phyloP scores from a whole-genome alignment of 2,329 filamentous ascomycete genomes.

The Daldinia sp. region DNA sequence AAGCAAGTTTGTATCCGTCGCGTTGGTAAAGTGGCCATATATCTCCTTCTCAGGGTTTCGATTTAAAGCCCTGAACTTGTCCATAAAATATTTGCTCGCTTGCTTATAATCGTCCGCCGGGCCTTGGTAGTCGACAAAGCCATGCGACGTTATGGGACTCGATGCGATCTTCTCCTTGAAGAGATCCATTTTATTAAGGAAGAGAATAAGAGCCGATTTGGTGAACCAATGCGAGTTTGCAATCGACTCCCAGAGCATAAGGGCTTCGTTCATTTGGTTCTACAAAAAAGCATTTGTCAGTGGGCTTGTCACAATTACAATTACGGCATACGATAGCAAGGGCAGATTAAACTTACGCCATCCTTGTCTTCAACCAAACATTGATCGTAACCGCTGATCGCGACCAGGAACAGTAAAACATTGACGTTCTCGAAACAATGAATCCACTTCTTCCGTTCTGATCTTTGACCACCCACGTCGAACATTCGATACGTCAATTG shows the following conservation, averaged over 20 bases:
- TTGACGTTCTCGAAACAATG: constrained; percentile 96
- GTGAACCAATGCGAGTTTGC: constrained; percentile 89
- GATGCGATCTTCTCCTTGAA: constrained; percentile 79
- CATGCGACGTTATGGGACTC: constrained; percentile 76
- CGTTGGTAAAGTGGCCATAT: constrained; percentile 69
- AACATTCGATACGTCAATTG: constrained; percentile 97
- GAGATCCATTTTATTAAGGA: constrained; percentile 88
- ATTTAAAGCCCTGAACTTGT: constrained; percentile 81
- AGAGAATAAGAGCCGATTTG: constrained; percentile 81
- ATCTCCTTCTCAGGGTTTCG: constrained; percentile 71
- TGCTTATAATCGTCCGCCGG: constrained; percentile 75
- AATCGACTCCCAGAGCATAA: constrained; percentile 88
- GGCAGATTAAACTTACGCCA: constrained; percentile 69
- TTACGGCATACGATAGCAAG: not conserved
- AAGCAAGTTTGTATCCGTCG: constrained; percentile 74
- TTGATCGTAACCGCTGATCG: constrained; percentile 96
- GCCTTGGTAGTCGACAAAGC: constrained; percentile 81
- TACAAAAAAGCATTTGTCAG: constrained; percentile 48
- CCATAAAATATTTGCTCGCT: constrained; percentile 81
- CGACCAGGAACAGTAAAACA: constrained; percentile 90
- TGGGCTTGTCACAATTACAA: not conserved
- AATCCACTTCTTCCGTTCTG: constrained; percentile 97
- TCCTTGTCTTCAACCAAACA: constrained; percentile 96
- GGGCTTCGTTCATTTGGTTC: constrained; percentile 92
- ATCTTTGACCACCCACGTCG: constrained; percentile 90